A percentile compares a stretch with the other conserved stretches of the same genome.
These are phyloP conservation scores for Pseudogymnoascus sp. DNA, from an alignment of 2,329 filamentous ascomycete species.

Conservation along the genomic window DNA sequence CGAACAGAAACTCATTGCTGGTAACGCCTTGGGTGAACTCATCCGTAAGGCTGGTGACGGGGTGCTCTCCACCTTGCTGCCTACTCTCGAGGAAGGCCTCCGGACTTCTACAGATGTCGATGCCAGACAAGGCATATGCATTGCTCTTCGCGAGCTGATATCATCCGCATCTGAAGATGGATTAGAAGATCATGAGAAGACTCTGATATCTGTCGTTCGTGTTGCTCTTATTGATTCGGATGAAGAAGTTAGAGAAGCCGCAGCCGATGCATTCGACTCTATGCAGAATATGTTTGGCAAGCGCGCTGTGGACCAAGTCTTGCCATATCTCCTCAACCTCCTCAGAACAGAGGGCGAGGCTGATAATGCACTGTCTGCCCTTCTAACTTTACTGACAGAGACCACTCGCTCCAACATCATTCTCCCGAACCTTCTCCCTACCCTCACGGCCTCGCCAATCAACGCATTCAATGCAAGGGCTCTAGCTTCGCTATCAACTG, in stretches of 20 bases:
- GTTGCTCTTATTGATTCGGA: slow-evolving; percentile 87
- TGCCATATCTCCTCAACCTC: slow-evolving; percentile 87
- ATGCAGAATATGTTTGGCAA: slow-evolving; percentile 91
- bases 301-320: slow-evolving; percentile 86
- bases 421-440: slow-evolving; percentile 90
- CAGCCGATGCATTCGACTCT: slow-evolving; percentile 94
- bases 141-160: slow-evolving; percentile 90
- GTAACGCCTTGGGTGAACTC: slow-evolving; percentile 90
- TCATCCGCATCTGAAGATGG: slow-evolving; percentile 80
- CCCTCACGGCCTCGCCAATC: slow-evolving; percentile 82
- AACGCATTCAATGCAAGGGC: slow-evolving; percentile 92
- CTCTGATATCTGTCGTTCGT: slow-evolving; percentile 86
- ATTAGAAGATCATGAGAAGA: slow-evolving; percentile 90
- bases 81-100: slow-evolving; percentile 86
- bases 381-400: slow-evolving; percentile 90
- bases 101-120: slow-evolving; percentile 84
- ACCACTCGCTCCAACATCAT: slow-evolving; percentile 93
- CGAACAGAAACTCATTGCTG: slow-evolving; percentile 98
- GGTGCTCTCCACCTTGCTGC: slow-evolving; percentile 78
- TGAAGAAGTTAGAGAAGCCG: slow-evolving; percentile 84
- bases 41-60: slow-evolving; percentile 95
- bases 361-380: slow-evolving; percentile 83
- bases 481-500: slow-evolving; percentile 83
- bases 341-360: slow-evolving; percentile 79
- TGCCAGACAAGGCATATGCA: slow-evolving; percentile 93